phyloP scores from a whole-genome alignment of 1,284 basidiomycete genomes.

The Tilletia indica region DNA sequence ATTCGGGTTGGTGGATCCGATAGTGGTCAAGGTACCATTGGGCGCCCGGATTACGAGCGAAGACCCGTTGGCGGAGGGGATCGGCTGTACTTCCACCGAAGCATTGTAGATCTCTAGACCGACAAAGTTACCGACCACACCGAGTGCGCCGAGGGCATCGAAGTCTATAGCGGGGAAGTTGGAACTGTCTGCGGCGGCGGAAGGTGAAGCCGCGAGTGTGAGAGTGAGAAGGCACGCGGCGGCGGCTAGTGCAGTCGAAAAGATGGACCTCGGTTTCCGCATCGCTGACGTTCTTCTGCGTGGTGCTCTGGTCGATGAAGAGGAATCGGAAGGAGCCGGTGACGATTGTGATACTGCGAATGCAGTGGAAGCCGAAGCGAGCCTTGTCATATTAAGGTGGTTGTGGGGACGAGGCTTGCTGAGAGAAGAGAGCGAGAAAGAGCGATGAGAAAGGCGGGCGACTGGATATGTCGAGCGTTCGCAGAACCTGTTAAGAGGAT shows the following conservation, averaged over 20 bases:
- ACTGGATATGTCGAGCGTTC: no score
- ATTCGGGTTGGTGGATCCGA: constrained; percentile 50
- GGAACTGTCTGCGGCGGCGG: constrained; percentile 27
- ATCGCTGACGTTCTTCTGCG: no score
- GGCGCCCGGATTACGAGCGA: constrained; percentile 33
- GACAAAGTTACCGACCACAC: constrained; percentile 47
- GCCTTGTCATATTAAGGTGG: no score
- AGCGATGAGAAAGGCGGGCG: no score
- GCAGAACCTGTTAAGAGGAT: neutral
- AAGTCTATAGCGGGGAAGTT: constrained; percentile 50
- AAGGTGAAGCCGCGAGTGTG: neutral
- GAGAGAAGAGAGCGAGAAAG: no score
- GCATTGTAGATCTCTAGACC: constrained; percentile 41
- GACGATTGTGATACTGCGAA: no score
- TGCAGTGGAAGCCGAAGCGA: no score
- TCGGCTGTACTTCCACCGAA: neutral
- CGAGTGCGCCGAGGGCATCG: constrained; percentile 44
- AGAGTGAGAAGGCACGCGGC: neutral
- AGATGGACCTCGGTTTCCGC: neutral
- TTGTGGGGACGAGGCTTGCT: no score
- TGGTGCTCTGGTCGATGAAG: no score
- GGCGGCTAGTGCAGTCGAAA: neutral
- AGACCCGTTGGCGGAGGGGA: constrained; percentile 15
- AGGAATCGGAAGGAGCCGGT: no score
- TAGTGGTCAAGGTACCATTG: constrained; percentile 44